phyloP scores from a whole-genome alignment of 1,284 basidiomycete species.

The Malassezia yamatoensis region DNA sequence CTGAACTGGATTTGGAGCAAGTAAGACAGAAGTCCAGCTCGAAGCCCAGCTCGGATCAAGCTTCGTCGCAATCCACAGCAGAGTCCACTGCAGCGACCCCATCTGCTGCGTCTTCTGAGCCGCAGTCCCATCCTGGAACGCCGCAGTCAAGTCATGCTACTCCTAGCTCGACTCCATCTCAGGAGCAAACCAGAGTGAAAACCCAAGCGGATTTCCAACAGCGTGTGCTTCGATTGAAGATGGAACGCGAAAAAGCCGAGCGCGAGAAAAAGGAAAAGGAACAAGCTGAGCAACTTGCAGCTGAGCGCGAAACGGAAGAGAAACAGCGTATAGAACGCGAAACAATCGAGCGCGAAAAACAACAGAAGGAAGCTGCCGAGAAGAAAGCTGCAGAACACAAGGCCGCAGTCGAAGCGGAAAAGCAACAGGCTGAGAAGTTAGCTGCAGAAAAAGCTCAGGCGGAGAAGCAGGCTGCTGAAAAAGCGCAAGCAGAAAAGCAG shows the following conservation, averaged over 20 bases:
- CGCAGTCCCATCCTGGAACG: conserved; percentile 2
- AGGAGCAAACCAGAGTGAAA: conserved; percentile 34
- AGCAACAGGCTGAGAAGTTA: conserved; percentile 8
- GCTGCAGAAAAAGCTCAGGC: conserved; percentile 9
- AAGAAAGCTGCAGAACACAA: conserved; percentile 16
- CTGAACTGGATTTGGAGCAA: conserved; percentile 37
- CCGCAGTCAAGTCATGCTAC: conserved; percentile 1
- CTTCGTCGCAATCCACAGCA: conserved; percentile 18
- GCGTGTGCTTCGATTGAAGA: conserved; percentile 21
- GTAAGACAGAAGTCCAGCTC: conserved; percentile 17
- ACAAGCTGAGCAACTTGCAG: conserved; percentile 8
- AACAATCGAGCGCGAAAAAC: conserved; percentile 16
- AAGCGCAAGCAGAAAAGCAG: conserved; percentile 25
- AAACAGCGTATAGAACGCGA: conserved; percentile 17
- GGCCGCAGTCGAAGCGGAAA: conserved; percentile 14
- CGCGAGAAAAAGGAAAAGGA: conserved; percentile 20
- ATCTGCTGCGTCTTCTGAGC: conserved; percentile 14
- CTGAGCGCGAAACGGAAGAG: conserved; percentile 13
- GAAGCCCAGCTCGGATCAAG: conserved; percentile 10
- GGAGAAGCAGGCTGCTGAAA: conserved; percentile 23
- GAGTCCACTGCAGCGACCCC: conserved; percentile 16
- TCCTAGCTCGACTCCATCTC: conserved; percentile 18
- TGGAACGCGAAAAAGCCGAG: conserved; percentile 29
- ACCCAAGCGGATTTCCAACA: conserved; percentile 37
- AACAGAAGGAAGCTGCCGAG: conserved; percentile 20